A percentile compares a stretch with the other conserved stretches of the same genome.
Conservation (phyloP, 73 alveolate genomes). For the Paramecium pentaurelia region DNA sequence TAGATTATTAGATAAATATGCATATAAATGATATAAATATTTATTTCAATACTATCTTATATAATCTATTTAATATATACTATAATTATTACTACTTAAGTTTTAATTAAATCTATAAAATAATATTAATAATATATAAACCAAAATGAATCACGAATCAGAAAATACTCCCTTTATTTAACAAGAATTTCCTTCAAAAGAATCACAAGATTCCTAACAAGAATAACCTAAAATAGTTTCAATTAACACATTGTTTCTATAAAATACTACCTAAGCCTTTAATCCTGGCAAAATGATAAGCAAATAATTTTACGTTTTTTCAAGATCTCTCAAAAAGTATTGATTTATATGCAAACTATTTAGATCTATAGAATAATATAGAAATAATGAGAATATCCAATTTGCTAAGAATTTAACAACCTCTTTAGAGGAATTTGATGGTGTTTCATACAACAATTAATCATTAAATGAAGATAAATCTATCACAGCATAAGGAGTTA, state of each 20-base stretch:
- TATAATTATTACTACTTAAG: background rate
- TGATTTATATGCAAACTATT: background rate
- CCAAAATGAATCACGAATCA: conserved; percentile 27
- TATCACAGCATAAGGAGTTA: background rate
- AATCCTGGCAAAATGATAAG: background rate
- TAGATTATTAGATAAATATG: too few relatives aligned
- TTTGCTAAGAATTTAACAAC: background rate
- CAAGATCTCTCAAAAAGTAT: background rate
- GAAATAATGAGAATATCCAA: background rate
- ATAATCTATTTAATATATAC: too few relatives aligned
- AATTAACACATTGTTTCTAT: background rate
- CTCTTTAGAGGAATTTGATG: background rate
- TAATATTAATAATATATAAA: background rate
- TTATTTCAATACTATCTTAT: too few relatives aligned
- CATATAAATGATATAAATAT: too few relatives aligned
- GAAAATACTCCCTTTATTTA: background rate
- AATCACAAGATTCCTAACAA: background rate
- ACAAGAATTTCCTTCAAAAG: background rate
- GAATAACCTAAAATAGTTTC: background rate
- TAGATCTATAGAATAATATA: background rate
- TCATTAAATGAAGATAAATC: background rate
- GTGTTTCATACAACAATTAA: background rate
- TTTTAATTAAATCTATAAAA: background rate
- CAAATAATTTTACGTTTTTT: background rate
- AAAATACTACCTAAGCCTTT: background rate